Percentiles rank a stretch among this genome's conserved stretches.
These are phyloP conservation scores for Inga oerstediana DNA, from an alignment of 306 rosid genomes.

Conservation along the genomic window DNA sequence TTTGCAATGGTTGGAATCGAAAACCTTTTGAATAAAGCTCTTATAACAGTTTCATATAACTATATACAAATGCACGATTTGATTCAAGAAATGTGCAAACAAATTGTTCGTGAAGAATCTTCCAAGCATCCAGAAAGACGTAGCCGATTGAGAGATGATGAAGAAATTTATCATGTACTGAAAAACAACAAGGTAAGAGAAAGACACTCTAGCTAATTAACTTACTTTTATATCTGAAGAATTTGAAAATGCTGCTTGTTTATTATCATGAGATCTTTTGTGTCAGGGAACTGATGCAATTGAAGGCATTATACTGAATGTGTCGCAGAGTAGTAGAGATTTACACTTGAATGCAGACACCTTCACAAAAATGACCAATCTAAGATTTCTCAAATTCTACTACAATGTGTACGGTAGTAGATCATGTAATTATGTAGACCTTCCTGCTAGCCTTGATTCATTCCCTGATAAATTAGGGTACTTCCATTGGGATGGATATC, in stretches of 20 bases:
- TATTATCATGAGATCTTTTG: not conserved
- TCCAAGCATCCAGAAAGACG: not conserved
- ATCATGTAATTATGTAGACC: not conserved
- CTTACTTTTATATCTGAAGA: not conserved
- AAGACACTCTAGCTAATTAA: not conserved
- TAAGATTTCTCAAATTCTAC: not conserved
- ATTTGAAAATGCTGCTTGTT: not conserved
- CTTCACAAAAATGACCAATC: not conserved
- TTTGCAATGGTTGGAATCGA: conserved; percentile 5
- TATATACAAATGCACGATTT: conserved; percentile 39
- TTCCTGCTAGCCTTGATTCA: not conserved
- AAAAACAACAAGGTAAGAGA: conserved; percentile 20
- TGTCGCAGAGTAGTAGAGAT: not conserved
- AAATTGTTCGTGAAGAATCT: conserved; percentile 24
- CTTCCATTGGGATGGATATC: conserved; percentile 3
- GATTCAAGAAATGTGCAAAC: conserved; percentile 28
- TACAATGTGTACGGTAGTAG: not conserved
- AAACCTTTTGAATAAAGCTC: conserved; percentile 27
- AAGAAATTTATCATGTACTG: conserved; percentile 15
- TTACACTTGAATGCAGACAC: not conserved
- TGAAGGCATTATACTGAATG: not conserved
- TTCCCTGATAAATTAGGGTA: not conserved
- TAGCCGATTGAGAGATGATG: conserved; percentile 2
- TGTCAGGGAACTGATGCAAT: conserved; percentile 12
- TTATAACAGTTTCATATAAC: conserved; percentile 17